Evolutionary conservation across 768 basidiomycete species (phyloP), one percentile per base, ranked within the genome.

Genomic region (Lactarius trivialis): DNA sequence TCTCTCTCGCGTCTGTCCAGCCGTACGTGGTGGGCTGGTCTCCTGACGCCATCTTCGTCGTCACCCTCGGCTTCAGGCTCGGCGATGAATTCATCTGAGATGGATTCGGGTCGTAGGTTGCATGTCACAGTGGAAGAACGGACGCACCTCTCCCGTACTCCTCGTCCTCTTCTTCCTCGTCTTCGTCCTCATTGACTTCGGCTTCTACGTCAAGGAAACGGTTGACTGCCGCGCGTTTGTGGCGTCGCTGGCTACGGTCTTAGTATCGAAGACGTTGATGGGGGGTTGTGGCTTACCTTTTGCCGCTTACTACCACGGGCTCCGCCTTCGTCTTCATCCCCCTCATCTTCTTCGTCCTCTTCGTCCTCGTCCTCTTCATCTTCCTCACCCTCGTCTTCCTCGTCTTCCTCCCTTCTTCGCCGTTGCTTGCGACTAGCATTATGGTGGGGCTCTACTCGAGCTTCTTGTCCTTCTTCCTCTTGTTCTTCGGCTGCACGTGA

Each of bases 201-300:
- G 93, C 94, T 76, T 96, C 93, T 60, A 95, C 82, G 83, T 98
- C 97, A 68, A 98, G 79, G 86, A 94, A 99, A 66, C 87, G 86
- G 71, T 84, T 89, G 28, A 83, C 81, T 19, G 80, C 77, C 58
- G 76, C 75, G 55, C 83, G 82, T 73, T 82, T 87, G 72, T 88
- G 87, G 63, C 85, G 82, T 63, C 81, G 85, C 84, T 86, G 50
- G 63, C 54, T 37, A 48, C 48, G 56, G 65, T 60, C 24, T 59
- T 41, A 64, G 64, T 58, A 49, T 54, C 34, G 34, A 8, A 30
- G 32, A 60, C 32, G 12, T 30, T 30, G 15, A 45, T 17, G 24
- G 32, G 36, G 52, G 26, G 49, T 41, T 6, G 12, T 30, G 5
- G 4, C 77, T 34, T 60, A 85, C 86, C 78, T 88, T 89, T 59